A percentile compares a stretch with the other conserved stretches of the same genome.
Conservation (phyloP, 495 filamentous ascomycete genomes). For the Penicillium tannophilum region DNA sequence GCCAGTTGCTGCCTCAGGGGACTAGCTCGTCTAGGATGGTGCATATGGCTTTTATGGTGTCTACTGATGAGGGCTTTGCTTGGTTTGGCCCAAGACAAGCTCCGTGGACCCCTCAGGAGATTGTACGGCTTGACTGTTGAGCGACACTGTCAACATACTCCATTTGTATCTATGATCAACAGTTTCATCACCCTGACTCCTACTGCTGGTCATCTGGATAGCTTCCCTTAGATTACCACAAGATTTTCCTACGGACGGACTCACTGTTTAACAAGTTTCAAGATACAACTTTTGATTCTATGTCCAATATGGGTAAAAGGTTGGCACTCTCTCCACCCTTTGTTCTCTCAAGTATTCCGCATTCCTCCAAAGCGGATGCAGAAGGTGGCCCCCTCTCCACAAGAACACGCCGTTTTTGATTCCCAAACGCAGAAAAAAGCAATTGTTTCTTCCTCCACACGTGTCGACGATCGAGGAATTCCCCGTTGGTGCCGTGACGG, state of each 20-base stretch:
- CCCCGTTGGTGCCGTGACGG: slow-evolving; percentile 7
- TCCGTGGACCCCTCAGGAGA: background rate
- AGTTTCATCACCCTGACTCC: background rate
- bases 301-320: background rate
- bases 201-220: background rate
- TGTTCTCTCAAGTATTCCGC: background rate
- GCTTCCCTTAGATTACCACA: background rate
- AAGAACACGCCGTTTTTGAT: background rate
- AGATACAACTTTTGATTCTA: background rate
- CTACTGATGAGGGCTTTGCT: background rate
- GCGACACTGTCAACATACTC: background rate
- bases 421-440: background rate
- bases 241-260: too few species aligned
- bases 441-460: slow-evolving; percentile 1
- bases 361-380: background rate
- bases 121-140: background rate
- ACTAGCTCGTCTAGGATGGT: background rate
- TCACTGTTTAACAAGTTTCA: background rate
- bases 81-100: background rate
- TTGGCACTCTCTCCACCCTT: background rate
- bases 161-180: too few species aligned
- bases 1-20: background rate
- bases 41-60: background rate
- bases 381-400: background rate
- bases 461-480: slow-evolving; percentile 15